Percentiles rank a stretch among this genome's conserved stretches.
Evolutionary conservation across 805 yeast genomes (phyloP).

Genomic region (Metschnikowia santaceciliae): DNA sequence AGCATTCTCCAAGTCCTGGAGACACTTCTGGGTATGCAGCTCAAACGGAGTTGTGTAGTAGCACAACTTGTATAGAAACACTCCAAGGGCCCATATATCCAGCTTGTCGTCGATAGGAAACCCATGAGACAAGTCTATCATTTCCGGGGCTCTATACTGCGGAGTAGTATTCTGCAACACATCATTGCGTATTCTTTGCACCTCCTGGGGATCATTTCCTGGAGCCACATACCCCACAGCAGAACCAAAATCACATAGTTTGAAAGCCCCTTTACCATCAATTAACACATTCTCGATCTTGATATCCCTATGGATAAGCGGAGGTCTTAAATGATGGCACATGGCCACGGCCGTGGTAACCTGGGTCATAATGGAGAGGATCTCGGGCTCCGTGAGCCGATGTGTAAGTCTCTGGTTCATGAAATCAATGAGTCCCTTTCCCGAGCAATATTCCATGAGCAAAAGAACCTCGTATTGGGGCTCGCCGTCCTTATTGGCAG

Average conservation of each 20-base stretch:
- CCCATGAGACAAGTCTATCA: conserved; percentile 68
- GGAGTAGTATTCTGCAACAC: conserved; percentile 79
- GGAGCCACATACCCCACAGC: conserved; percentile 63
- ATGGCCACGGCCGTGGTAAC: conserved; percentile 70
- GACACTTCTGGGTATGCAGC: conserved; percentile 32
- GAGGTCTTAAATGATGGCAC: conserved; percentile 71
- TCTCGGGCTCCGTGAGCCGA: conserved; percentile 64
- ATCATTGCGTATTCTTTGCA: conserved; percentile 58
- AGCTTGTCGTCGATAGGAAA: conserved; percentile 76
- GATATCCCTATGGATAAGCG: conserved; percentile 73
- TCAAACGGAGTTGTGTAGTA: conserved; percentile 85
- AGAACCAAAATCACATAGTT: conserved; percentile 81
- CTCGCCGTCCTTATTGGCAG: conserved; percentile 6
- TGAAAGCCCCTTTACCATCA: conserved; percentile 53
- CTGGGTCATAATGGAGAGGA: conserved; percentile 64
- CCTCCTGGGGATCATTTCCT: conserved; percentile 59
- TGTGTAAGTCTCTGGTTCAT: conserved; percentile 70
- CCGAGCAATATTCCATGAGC: conserved; percentile 75
- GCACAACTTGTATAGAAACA: conserved; percentile 71
- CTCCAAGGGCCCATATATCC: conserved; percentile 84
- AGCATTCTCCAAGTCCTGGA: conserved; percentile 50
- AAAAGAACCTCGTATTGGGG: conserved; percentile 74
- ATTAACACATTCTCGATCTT: conserved; percentile 78
- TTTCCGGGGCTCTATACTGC: conserved; percentile 81
- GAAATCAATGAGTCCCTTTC: conserved; percentile 72